Evolutionary conservation across 2,329 filamentous ascomycete genomes (phyloP), one percentile per base, ranked within the genome.

Genomic region (Xylaria polymorpha): DNA sequence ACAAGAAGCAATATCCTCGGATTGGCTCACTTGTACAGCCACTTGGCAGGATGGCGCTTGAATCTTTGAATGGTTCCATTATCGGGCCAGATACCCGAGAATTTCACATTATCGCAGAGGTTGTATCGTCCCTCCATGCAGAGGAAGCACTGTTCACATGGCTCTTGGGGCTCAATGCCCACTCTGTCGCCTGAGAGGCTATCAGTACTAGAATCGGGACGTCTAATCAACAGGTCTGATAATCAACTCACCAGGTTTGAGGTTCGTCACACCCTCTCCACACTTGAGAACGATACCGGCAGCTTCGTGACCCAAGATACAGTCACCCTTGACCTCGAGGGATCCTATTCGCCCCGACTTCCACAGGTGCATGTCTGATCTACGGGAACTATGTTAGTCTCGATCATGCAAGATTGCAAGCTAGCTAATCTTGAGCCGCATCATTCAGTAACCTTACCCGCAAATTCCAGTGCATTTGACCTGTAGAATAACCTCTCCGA

Each of bases 291-390:
- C 87, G 5, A 89, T 76, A 5, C 89, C 90, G 10, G 88, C 85
- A 4, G 86, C 88, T 78, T 92, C 89, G 71, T 91, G 90, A 25
- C 90, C 89, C 55, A 91, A 83, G 61, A 91, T 89, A 73, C 88
- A 90, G 72, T 91, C 87, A 22, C 86, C 86, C 67, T 89, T 84
- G 14, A 92, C 85, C 1, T 88, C 83, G 1, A 92, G 82, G 1
- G 85, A 83, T 2, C 90, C 90, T 74, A 92, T 92, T 14, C 85
- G 80, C 29, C 90, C 90, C 0, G 83, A 81, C 73, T 89, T 88
- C 90, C 90, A 92, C 73, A 91, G 90, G 76, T 92, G 90, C 71
- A 92, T 85, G 73, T 92, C 90, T 0, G 89, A 91, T 48, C 86
- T 88, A 41, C 15, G 18, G 4, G 87, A 41, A n/a, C 62, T 8